Evolutionary conservation across 148 eudicot species (phyloP).

Genomic region (Suaeda aralocaspica): DNA sequence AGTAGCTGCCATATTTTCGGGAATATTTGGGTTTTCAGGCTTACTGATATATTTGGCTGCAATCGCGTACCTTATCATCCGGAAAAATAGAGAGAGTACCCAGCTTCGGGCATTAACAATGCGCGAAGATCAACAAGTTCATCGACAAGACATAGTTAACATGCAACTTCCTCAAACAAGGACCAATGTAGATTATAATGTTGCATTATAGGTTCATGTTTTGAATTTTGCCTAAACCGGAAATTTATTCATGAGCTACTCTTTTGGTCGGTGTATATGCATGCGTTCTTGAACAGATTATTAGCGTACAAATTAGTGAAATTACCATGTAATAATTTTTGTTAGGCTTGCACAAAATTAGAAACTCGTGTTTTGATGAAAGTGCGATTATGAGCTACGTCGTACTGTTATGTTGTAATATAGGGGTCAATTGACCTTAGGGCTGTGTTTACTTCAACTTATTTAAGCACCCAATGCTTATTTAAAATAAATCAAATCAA

Average conservation of each 20-base stretch:
- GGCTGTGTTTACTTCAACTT: too few relatives aligned
- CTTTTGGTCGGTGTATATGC: neutral
- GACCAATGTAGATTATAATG: conserved; percentile 25
- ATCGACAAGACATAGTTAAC: conserved; percentile 75
- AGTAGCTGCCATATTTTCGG: conserved; percentile 47
- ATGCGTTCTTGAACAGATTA: neutral
- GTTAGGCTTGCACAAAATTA: too few relatives aligned
- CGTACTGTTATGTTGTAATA: too few relatives aligned
- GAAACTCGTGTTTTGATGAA: too few relatives aligned
- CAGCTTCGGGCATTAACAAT: conserved; percentile 55
- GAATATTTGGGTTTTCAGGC: conserved; percentile 65
- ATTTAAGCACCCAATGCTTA: too few relatives aligned
- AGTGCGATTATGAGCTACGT: too few relatives aligned
- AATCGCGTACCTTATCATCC: conserved; percentile 60
- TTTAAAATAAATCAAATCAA: too few relatives aligned
- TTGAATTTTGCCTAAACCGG: neutral
- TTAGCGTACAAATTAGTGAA: neutral
- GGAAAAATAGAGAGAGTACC: conserved; percentile 60
- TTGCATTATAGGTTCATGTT: conserved; percentile 1
- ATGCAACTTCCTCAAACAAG: conserved; percentile 84
- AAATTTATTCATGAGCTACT: conserved; percentile 17
- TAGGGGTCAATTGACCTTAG: too few relatives aligned
- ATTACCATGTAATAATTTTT: conserved; percentile 7
- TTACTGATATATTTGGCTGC: conserved; percentile 66
- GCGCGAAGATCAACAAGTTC: conserved; percentile 43